A percentile compares a stretch with the other conserved stretches of the same genome.
phyloP scores from a whole-genome alignment of 305 asterid species.

The Fraxinus greggii region DNA sequence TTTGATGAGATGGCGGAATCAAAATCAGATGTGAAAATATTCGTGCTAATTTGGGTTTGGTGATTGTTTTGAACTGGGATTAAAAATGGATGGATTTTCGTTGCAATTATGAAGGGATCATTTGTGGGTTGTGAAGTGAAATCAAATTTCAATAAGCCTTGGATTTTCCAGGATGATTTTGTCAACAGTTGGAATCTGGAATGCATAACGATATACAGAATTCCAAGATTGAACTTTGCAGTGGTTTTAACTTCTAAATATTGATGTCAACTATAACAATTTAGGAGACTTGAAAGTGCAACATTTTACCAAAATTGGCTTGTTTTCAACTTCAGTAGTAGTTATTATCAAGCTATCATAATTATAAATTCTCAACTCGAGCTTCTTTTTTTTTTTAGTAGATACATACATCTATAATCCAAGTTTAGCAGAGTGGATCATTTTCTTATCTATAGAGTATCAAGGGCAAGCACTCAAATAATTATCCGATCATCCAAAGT shows the following conservation, averaged over 20 bases:
- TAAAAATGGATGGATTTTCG: slow-evolving; percentile 6
- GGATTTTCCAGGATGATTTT: slow-evolving; percentile 24
- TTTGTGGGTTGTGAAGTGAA: slow-evolving; percentile 5
- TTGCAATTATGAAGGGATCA: slow-evolving; percentile 10
- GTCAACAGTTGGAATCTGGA: slow-evolving; percentile 26
- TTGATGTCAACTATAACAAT: not conserved
- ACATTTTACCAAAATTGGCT: not conserved
- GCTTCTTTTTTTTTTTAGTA: not conserved
- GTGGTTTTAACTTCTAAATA: not conserved
- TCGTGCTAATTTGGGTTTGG: slow-evolving; percentile 7
- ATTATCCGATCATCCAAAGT: not conserved
- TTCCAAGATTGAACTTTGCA: slow-evolving; percentile 1
- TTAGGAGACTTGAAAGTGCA: not conserved
- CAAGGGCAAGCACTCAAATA: not conserved
- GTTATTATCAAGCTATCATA: not conserved
- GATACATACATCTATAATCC: not conserved
- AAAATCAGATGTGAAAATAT: slow-evolving; percentile 13
- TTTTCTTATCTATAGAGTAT: not conserved
- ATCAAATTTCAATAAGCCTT: slow-evolving; percentile 10
- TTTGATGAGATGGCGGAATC: slow-evolving; percentile 8
- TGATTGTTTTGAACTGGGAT: slow-evolving; percentile 23
- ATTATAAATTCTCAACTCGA: not conserved
- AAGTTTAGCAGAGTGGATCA: not conserved
- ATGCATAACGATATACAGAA: slow-evolving; percentile 25
- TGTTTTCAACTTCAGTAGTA: not conserved